Base-by-base conservation (phyloP, 805 yeast species). In the Yamadazyma paraphyllophila region DNA sequence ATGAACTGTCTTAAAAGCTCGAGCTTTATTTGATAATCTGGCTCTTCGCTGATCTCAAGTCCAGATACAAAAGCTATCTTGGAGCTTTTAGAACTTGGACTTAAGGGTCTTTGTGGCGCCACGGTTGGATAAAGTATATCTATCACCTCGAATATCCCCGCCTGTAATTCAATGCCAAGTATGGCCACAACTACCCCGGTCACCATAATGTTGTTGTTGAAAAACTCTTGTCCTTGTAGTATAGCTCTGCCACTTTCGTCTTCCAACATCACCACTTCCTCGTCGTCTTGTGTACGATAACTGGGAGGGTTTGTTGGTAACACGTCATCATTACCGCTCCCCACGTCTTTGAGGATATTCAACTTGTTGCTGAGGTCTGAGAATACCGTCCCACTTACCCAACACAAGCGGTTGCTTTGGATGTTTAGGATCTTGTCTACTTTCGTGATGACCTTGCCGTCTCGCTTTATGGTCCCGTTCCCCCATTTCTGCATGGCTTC, bases 141-240 rank as follows among this genome's bases (percentile, higher is more conserved):
- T 54, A 88, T 78, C 4, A 88, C 88, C 48, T 85, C 87, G 62
- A 94, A 91, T 2, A 83, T 73, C 3, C 98, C 98, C 0, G 90
- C 82, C 38, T 78, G 81, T 7, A 85, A 74, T 60, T 91, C 97
- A 68, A 88, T 82, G 0, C 99, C 99, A 9, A 90, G 62, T 1
- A 90, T 77, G 0, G 92, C 98, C 7, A 90, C 80, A 0, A 91
- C 84, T n/a, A 82, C 77, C 3, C 99, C 99, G 0, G 97, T 94
- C 0, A 91, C 96, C 20, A 92, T 69, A 2, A 84, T 76, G 14
- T 78, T 71, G 7, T 63, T 59, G 41, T 71, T 69, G 36, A 86
- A 73, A 27, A 83, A 63, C 16, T 58, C 72, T 20, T 89, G 91
- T 37, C 80, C 80, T 40, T 79, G 82, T 16, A 94, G 66, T 27